Evolutionary conservation across 2,329 filamentous ascomycete genomes (phyloP).

Genomic region (Sporothrix globosa): DNA sequence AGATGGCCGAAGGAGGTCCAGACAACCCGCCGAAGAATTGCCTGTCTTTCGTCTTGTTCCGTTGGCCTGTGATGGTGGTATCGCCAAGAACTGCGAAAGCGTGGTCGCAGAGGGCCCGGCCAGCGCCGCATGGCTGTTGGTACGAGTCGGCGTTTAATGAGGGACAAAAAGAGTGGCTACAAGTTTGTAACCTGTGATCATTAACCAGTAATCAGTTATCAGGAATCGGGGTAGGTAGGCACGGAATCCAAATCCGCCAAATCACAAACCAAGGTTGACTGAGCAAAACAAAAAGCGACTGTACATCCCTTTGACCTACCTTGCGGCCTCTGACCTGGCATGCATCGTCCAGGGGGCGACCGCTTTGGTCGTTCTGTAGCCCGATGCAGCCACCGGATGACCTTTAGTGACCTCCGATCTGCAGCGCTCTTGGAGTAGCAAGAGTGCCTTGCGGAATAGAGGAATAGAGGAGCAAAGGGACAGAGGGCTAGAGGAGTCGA

Average conservation of each 20-base stretch:
- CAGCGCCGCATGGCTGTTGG: slow-evolving; percentile 22
- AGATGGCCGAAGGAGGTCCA: slow-evolving; percentile 6
- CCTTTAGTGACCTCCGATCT: neutral
- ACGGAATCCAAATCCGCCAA: too few species aligned
- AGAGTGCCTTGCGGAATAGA: neutral
- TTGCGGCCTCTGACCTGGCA: neutral
- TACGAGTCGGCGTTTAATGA: neutral
- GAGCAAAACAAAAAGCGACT: neutral
- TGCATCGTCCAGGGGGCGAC: neutral
- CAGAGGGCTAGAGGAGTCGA: neutral
- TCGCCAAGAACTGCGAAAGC: neutral
- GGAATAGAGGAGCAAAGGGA: neutral
- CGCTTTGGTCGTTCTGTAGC: slow-evolving; percentile 3
- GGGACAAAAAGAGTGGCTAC: neutral
- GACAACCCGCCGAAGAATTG: neutral
- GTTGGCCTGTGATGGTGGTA: slow-evolving; percentile 13
- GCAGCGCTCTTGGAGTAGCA: neutral
- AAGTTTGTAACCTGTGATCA: neutral
- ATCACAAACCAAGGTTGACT: neutral
- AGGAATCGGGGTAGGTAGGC: neutral
- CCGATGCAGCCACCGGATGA: neutral
- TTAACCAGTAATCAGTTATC: neutral
- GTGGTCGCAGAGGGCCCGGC: neutral
- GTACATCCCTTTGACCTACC: neutral
- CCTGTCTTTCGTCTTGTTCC: neutral